Base-by-base conservation (phyloP, 768 basidiomycete genomes). In the Boletus rubroflammeus region DNA sequence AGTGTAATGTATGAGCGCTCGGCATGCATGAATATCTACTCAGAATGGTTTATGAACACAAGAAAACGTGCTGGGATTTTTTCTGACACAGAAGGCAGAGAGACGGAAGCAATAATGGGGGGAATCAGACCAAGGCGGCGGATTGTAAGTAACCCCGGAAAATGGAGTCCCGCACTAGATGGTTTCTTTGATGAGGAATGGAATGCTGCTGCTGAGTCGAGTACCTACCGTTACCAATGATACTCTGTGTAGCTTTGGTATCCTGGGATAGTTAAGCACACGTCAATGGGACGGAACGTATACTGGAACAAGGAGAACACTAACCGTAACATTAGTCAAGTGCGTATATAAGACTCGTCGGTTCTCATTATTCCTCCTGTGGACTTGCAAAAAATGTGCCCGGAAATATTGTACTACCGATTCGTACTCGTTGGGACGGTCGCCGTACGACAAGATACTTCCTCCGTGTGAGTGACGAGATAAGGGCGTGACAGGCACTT, bases 331-430 rank as follows among this genome's bases (percentile, higher is more conserved):
- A 60, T 82, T 91, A 8, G 89, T 92, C 64, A 90, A 76, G 67
- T 90, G 90, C 3, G 84, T 85, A 65, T 90, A 93, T 3, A 93
- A 72, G n/a, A 88, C 86, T 47, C 90, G 81, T 39, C 83, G 80
- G 61, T 87, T 86, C 62, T 90, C 84, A 59, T 91, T 90, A 55
- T 89, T 92, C 58, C 81, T 80, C 61, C 84, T 75, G 67, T 91
- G 89, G 17, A 88, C 69, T 68, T 93, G 89, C 55, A 89, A 73
- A 73, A 93, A 93, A 62, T 93, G 91, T 34, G 88, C 86, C 10
- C 88, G 85, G 81, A 93, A 93, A 72, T 93, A 93, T 64, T 87
- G 83, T 40, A 90, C 83, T 21, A 90, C 88, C 5, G 85, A 82
- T 54, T 91, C 87, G 62, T 85, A 90, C 62, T 86, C 86, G 66